Conservation (phyloP, 768 basidiomycete species). For the Lentinus brumalis region DNA sequence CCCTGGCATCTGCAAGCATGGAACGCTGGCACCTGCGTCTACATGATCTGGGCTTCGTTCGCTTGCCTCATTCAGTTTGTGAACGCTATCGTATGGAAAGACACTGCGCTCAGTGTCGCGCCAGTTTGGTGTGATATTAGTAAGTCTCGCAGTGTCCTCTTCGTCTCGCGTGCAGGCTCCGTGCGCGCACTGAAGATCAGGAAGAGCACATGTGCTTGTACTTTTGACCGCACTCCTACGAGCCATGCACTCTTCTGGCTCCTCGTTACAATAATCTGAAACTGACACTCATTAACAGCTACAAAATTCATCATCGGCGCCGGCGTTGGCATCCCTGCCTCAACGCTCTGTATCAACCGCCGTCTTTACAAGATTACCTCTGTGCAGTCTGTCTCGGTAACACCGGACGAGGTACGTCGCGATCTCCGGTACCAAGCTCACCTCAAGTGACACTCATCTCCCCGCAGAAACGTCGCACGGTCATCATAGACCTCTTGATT, state of each 20-base stretch:
- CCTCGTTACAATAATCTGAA: no score
- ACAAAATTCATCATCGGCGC: constrained; percentile 21
- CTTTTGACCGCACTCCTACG: no score
- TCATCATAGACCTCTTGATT: constrained; percentile 25
- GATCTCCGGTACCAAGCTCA: no score
- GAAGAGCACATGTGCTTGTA: no score
- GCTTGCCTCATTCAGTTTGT: constrained; percentile 46
- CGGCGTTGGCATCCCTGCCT: constrained; percentile 33
- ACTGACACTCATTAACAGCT: no score
- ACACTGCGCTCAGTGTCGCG: constrained; percentile 44
- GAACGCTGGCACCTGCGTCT: constrained; percentile 49
- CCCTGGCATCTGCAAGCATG: constrained; percentile 57
- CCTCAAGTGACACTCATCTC: no score
- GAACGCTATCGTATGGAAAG: constrained; percentile 64
- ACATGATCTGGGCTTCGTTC: constrained; percentile 48
- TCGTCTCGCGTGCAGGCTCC: no score
- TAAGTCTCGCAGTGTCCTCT: constrained; percentile 40
- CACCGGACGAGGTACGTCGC: no score
- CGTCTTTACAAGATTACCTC: constrained; percentile 63
- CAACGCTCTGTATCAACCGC: constrained; percentile 50
- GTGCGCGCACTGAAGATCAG: no score
- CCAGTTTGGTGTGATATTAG: constrained; percentile 80
- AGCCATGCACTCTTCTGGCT: no score
- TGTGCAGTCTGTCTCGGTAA: constrained; percentile 50
- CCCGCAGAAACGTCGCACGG: constrained; percentile 46